Percentiles rank a stretch among this genome's conserved stretches.
Evolutionary conservation across 108 stramenopile species (phyloP).

Genomic region (Cylindrotheca closterium): DNA sequence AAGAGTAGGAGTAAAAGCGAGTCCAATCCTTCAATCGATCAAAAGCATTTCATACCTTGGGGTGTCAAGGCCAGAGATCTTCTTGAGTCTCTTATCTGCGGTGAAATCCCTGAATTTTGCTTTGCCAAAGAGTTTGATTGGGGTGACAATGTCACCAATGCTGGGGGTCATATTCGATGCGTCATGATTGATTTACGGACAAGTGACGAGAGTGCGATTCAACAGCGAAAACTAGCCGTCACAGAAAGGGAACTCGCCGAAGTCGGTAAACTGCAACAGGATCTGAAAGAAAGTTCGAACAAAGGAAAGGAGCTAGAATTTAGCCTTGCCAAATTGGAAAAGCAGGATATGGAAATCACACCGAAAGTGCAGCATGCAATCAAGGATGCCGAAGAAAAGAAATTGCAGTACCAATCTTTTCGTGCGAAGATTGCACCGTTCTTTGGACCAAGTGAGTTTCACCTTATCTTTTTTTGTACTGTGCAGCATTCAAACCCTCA

Average conservation of each 20-base stretch:
- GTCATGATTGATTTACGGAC: slow-evolving; percentile 68
- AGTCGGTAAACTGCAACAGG: slow-evolving; percentile 31
- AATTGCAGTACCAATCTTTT: slow-evolving; percentile 24
- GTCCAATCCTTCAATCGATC: slow-evolving; percentile 5
- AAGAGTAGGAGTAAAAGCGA: slow-evolving; percentile 4
- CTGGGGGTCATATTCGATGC: slow-evolving; percentile 67
- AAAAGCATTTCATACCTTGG: slow-evolving; percentile 65
- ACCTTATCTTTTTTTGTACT: not conserved
- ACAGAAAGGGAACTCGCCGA: slow-evolving; percentile 31
- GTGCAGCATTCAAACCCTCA: not conserved
- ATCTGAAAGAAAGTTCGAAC: slow-evolving; percentile 6
- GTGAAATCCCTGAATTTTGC: slow-evolving; percentile 56
- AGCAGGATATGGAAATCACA: slow-evolving; percentile 31
- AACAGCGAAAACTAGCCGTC: slow-evolving; percentile 44
- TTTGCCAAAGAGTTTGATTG: slow-evolving; percentile 36
- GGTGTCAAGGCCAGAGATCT: slow-evolving; percentile 43
- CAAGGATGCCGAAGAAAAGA: slow-evolving; percentile 22
- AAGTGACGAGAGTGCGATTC: slow-evolving; percentile 53
- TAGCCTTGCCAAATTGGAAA: slow-evolving; percentile 1
- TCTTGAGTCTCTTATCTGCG: slow-evolving; percentile 58
- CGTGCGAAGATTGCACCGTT: slow-evolving; percentile 36
- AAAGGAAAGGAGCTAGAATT: slow-evolving; percentile 22
- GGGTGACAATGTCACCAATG: slow-evolving; percentile 28
- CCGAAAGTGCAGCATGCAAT: slow-evolving; percentile 33
- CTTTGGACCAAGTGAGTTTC: slow-evolving; percentile 45